These are phyloP conservation scores for Tetrapisispora namnaoensis DNA, from an alignment of 805 yeast species.

Conservation along the genomic window DNA sequence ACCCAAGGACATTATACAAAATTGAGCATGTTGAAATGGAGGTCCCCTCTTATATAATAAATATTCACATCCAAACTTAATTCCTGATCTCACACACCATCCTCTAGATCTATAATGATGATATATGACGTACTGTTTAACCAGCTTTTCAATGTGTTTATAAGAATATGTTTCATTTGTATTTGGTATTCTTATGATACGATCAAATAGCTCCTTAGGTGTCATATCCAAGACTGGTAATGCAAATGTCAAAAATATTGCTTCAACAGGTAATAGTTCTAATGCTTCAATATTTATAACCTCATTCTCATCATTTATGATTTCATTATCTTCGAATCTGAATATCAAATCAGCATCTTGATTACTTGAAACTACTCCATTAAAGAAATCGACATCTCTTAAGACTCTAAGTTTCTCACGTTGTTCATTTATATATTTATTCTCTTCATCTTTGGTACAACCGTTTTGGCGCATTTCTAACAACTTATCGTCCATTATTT, in stretches of 20 bases:
- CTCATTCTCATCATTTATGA: constrained; percentile 25
- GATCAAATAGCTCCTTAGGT: constrained; percentile 11
- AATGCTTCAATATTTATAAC: constrained; percentile 29
- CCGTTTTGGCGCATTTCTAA: constrained; percentile 34
- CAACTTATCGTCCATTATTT: constrained; percentile 43
- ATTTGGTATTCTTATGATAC: constrained; percentile 6
- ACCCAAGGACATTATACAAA: constrained; percentile 41
- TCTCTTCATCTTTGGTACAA: constrained; percentile 25
- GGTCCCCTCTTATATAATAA: constrained; percentile 85
- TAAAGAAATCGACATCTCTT: constrained; percentile 26
- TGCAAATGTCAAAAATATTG: constrained; percentile 54
- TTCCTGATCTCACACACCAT: constrained; percentile 90
- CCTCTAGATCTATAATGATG: constrained; percentile 83
- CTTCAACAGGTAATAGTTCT: constrained; percentile 70
- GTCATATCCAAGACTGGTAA: constrained; percentile 38
- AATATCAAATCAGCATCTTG: constrained; percentile 5
- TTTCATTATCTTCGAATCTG: constrained; percentile 32
- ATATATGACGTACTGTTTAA: constrained; percentile 59
- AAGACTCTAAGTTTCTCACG: constrained; percentile 24
- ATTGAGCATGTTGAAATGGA: constrained; percentile 91
- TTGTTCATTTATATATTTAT: constrained; percentile 23
- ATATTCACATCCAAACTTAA: constrained; percentile 85
- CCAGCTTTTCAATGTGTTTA: constrained; percentile 31
- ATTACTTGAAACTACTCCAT: constrained; percentile 8
- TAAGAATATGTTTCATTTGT: constrained; percentile 1